Evolutionary conservation across 805 yeast genomes (phyloP), one percentile per base, ranked within the genome.

Genomic region (Dipodascus albidus): DNA sequence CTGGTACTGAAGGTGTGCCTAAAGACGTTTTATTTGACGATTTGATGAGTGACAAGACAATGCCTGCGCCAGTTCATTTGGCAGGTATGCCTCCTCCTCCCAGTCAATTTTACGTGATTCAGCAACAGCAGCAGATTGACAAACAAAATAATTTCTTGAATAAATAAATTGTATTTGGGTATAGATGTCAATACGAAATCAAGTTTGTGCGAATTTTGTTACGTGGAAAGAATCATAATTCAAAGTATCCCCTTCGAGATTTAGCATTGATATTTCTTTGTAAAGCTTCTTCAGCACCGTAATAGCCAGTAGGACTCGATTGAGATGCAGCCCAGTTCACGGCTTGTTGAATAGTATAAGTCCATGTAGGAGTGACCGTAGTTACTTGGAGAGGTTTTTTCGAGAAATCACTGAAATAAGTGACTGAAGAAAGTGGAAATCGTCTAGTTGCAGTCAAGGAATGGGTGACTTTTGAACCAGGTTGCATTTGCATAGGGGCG

Each of bases 401-500:
- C 17, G 69, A 62, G 24, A 68, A 44, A 0, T 85, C 70, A 11
- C 79, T 60, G 69, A 74, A 88, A 60, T 78, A 78, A 0, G 86
- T 77, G 53, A 78, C 85, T 0, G 85, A 73, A 53, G 87, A 79
- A 0, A 95, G 78, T 17, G 91, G 81, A 65, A 69, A 82, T 58
- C 80, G 73, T 59, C 82, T 76, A 9, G 83, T 65, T 2, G 82
- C 68, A 8, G 83, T 74, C 54, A 61, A 50, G 15, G 60, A 54
- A 41, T 73, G 78, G 0, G 96, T 85, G 23, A 88, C 78, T 8
- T 70, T 70, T 1, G 85, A 63, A 2, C 83, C 86, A 3, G 99
- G 97, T 69, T 88, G 96, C 55, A 74, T 66, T 70, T 90, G 97
- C 96, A 89, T 87, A 52, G 97, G 96, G 1, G 98, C 97, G 67